Conservation (phyloP, 2,329 filamentous ascomycete genomes). For the Paraconiothyrium sp. region DNA sequence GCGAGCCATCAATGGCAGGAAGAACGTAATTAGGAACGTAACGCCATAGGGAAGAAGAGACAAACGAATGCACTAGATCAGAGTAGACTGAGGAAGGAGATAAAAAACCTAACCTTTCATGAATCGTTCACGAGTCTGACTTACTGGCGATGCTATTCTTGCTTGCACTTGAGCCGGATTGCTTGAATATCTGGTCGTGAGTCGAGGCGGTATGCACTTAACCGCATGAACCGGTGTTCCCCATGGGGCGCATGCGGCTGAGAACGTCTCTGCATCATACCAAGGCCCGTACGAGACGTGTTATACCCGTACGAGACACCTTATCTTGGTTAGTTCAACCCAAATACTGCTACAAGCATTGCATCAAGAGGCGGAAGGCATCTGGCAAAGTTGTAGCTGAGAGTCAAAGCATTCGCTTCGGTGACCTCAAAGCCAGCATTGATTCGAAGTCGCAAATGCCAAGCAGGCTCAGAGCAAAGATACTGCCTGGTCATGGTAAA, state of each 20-base stretch:
- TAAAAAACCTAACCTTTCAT: neutral
- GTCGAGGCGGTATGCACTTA: slow-evolving; percentile 1
- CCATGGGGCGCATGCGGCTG: slow-evolving; percentile 10
- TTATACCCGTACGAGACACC: neutral
- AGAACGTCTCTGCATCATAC: slow-evolving; percentile 5
- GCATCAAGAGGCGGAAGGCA: neutral
- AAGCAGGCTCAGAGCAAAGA: neutral
- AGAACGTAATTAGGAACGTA: slow-evolving; percentile 24
- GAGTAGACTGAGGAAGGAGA: slow-evolving; percentile 3
- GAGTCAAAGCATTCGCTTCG: neutral
- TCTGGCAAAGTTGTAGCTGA: neutral
- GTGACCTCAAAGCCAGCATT: neutral
- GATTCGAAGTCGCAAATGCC: neutral
- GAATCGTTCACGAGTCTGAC: neutral
- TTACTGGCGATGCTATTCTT: neutral
- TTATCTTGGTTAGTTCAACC: neutral
- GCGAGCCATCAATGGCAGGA: slow-evolving; percentile 26
- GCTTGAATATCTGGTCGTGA: neutral
- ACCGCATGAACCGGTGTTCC: slow-evolving; percentile 11
- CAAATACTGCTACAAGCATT: slow-evolving; percentile 13
- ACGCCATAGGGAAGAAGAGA: slow-evolving; percentile 15
- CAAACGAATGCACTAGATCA: slow-evolving; percentile 9
- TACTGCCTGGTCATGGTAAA: neutral
- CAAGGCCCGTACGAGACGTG: neutral
- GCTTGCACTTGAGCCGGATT: neutral